Conservation (phyloP, 257 asterid species). For the Gentiana macrophylla region DNA sequence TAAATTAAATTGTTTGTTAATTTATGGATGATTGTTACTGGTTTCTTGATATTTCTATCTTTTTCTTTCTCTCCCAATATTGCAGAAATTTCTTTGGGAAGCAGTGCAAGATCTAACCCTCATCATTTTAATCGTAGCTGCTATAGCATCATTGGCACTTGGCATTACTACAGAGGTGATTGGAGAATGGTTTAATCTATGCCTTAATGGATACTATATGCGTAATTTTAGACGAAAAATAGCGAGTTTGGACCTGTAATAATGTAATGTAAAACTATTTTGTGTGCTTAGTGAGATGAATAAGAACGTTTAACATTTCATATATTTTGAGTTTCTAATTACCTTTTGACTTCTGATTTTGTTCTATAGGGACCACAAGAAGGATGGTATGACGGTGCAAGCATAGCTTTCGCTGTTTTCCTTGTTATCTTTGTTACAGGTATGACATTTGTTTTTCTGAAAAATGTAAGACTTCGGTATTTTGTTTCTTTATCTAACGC, state of each 20-base stretch:
- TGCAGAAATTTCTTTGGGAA: constrained; percentile 52
- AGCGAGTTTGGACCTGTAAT: neutral
- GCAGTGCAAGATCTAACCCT: too few relatives aligned
- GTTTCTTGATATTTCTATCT: constrained; percentile 46
- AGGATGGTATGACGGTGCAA: constrained; percentile 4
- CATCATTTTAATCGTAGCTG: too few relatives aligned
- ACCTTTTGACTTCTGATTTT: too few relatives aligned
- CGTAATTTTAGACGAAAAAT: neutral
- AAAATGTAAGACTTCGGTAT: too few relatives aligned
- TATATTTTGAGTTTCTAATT: too few relatives aligned
- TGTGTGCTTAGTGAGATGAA: too few relatives aligned
- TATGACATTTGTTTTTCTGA: neutral
- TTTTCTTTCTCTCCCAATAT: constrained; percentile 41
- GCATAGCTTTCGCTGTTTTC: constrained; percentile 88
- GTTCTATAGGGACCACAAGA: too few relatives aligned
- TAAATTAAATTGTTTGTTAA: neutral
- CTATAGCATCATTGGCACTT: neutral
- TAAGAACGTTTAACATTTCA: too few relatives aligned
- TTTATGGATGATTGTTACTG: constrained; percentile 83
- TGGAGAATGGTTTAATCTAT: too few relatives aligned
- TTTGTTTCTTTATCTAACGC: too few relatives aligned
- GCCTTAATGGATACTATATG: neutral
- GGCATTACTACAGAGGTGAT: constrained; percentile 79
- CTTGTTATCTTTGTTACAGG: constrained; percentile 92
- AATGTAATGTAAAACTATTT: neutral